Evolutionary conservation across 352 stramenopile genomes (phyloP).

Genomic region (Globisporangium nodosum): DNA sequence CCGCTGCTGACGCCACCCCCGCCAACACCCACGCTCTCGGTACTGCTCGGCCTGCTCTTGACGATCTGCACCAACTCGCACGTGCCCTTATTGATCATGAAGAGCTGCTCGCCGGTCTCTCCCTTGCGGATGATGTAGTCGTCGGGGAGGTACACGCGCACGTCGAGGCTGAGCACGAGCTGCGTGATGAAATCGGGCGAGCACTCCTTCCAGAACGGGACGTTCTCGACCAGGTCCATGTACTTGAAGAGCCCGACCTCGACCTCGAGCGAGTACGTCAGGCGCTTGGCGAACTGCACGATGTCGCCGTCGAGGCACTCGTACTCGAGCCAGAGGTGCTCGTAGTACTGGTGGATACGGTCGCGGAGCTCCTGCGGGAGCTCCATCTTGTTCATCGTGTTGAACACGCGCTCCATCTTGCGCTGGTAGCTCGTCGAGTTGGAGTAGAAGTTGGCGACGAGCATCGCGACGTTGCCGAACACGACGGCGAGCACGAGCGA

Average conservation of each 20-base stretch:
- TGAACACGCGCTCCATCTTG: constrained; percentile 61
- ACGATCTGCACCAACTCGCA: constrained; percentile 29
- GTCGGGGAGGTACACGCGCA: constrained; percentile 52
- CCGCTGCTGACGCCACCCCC: too few relatives aligned
- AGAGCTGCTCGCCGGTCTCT: constrained; percentile 48
- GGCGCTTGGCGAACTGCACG: constrained; percentile 40
- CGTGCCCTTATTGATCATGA: constrained; percentile 53
- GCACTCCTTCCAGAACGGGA: constrained; percentile 31
- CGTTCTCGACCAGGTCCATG: constrained; percentile 43
- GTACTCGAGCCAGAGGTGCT: constrained; percentile 63
- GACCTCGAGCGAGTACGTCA: constrained; percentile 57
- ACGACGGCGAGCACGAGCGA: constrained; percentile 53
- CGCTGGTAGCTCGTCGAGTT: constrained; percentile 48
- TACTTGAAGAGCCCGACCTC: constrained; percentile 65
- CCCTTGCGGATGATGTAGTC: constrained; percentile 52
- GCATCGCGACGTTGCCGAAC: constrained; percentile 55
- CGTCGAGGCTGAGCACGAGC: constrained; percentile 34
- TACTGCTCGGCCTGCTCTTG: neutral
- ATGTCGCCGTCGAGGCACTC: constrained; percentile 53
- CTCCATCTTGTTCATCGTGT: constrained; percentile 44
- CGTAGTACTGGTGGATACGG: constrained; percentile 66
- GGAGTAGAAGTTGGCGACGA: constrained; percentile 55
- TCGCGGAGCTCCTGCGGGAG: constrained; percentile 43
- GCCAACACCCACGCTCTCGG: constrained; percentile 7
- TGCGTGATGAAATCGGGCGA: constrained; percentile 52